Percentiles rank a stretch among this genome's conserved stretches.
Evolutionary conservation across 129 eudicot species (phyloP).

Genomic region (Erigeron canadensis): DNA sequence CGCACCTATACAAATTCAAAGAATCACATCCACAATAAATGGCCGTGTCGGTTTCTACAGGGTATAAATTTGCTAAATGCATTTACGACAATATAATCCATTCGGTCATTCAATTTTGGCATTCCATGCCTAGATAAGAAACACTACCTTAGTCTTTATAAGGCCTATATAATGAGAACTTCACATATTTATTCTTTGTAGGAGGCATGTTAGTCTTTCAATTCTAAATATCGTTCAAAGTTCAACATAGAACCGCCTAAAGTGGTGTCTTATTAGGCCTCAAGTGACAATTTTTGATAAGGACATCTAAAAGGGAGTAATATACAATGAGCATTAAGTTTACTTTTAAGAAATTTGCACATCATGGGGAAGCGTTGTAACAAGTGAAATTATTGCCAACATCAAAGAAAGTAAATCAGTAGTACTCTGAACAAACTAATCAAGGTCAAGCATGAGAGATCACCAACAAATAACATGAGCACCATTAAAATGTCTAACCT

Average conservation of each 20-base stretch:
- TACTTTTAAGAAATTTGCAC: background rate
- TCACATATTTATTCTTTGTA: background rate
- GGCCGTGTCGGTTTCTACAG: background rate
- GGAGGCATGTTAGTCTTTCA: background rate
- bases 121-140: background rate
- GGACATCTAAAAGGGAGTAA: background rate
- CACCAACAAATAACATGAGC: constrained; percentile 11
- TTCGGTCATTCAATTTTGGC: background rate
- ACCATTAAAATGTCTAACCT: constrained; percentile 51
- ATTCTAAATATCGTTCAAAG: background rate
- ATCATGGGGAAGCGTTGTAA: background rate
- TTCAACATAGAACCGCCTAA: background rate
- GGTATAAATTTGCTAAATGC: background rate
- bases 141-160: background rate
- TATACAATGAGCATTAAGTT: background rate
- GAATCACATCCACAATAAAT: background rate
- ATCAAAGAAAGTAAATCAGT: background rate
- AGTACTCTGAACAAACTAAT: background rate
- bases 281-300: background rate
- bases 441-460: background rate
- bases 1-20: background rate
- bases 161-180: background rate
- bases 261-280: background rate
- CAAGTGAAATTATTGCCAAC: background rate
- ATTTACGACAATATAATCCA: no score